Conservation (phyloP, 352 stramenopile genomes). For the Phytophthora citrophthora region DNA sequence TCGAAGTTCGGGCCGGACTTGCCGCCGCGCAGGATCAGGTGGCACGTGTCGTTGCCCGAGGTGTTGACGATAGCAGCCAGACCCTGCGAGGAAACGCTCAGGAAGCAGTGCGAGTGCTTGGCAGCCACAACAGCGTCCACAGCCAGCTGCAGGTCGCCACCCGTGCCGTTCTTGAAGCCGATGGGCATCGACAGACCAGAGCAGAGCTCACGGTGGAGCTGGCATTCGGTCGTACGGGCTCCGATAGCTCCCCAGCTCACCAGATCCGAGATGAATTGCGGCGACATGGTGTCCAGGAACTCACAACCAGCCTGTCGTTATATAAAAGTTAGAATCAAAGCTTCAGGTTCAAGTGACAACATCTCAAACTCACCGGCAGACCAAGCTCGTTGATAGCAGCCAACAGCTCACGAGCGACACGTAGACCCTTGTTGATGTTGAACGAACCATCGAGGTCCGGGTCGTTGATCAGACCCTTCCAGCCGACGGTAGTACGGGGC, state of each 20-base stretch:
- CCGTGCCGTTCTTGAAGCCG: conserved; percentile 93
- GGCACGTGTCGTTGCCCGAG: conserved; percentile 85
- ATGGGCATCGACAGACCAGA: conserved; percentile 91
- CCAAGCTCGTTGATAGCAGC: conserved; percentile 89
- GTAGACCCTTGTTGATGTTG: conserved; percentile 93
- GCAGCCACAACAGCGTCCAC: conserved; percentile 87
- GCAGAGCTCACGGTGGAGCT: conserved; percentile 90
- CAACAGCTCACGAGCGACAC: conserved; percentile 82
- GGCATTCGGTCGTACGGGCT: conserved; percentile 90
- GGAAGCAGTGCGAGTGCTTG: conserved; percentile 87
- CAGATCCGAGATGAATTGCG: conserved; percentile 91
- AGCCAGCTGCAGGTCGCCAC: conserved; percentile 85
- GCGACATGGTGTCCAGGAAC: conserved; percentile 92
- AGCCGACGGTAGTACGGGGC: conserved; percentile 88
- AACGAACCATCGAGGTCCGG: conserved; percentile 90
- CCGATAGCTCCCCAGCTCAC: conserved; percentile 92
- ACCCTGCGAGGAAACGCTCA: conserved; percentile 88
- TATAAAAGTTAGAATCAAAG: conserved; percentile 4
- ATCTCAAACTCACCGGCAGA: conserved; percentile 47
- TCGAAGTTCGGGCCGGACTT: conserved; percentile 87
- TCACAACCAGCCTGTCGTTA: conserved; percentile 66
- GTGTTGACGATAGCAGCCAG: conserved; percentile 90
- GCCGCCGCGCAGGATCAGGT: conserved; percentile 90
- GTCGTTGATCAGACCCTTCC: conserved; percentile 93
- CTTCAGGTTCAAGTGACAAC: not conserved